A percentile compares a stretch with the other conserved stretches of the same genome.
These are phyloP conservation scores for Aspergillus avenaceus DNA, from an alignment of 495 filamentous ascomycete species.

Conservation along the genomic window DNA sequence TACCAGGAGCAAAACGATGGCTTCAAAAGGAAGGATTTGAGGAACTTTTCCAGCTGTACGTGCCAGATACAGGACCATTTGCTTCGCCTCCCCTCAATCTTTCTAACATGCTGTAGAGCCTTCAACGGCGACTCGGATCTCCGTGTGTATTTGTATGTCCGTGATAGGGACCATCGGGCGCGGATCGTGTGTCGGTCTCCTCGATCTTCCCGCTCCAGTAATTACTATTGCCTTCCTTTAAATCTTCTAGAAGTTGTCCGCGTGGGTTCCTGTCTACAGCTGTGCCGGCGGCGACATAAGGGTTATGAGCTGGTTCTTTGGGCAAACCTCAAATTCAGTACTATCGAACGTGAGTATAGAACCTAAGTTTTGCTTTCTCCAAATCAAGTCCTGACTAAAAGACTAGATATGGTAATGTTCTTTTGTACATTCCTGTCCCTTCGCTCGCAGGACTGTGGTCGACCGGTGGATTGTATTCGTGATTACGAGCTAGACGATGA, in stretches of 20 bases:
- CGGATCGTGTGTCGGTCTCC: constrained; percentile 54
- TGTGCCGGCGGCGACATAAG: constrained; percentile 46
- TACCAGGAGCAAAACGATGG: constrained; percentile 30
- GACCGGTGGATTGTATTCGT: constrained; percentile 43
- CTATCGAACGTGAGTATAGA: constrained; percentile 52
- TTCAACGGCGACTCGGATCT: constrained; percentile 43
- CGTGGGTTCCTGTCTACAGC: constrained; percentile 46
- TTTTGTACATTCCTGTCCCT: constrained; percentile 72
- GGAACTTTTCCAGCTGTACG: constrained; percentile 44
- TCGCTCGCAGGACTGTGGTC: constrained; percentile 61
- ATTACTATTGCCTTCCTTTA: constrained; percentile 48
- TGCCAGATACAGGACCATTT: no score
- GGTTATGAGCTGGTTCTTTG: constrained; percentile 46
- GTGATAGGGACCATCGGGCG: constrained; percentile 48
- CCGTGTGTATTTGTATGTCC: constrained; percentile 51
- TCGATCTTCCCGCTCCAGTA: constrained; percentile 27
- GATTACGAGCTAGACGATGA: constrained; percentile 64
- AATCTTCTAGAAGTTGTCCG: constrained; percentile 53
- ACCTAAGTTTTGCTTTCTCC: neutral
- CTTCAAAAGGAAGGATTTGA: constrained; percentile 36
- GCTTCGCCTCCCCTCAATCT: neutral
- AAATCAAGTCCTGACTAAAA: neutral
- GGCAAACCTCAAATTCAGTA: constrained; percentile 54
- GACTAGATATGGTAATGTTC: constrained; percentile 68
- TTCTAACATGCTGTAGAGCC: constrained; percentile 23